These are phyloP conservation scores for Microbotryomycetes sp. DNA, from an alignment of 1,284 basidiomycete genomes.

Conservation along the genomic window DNA sequence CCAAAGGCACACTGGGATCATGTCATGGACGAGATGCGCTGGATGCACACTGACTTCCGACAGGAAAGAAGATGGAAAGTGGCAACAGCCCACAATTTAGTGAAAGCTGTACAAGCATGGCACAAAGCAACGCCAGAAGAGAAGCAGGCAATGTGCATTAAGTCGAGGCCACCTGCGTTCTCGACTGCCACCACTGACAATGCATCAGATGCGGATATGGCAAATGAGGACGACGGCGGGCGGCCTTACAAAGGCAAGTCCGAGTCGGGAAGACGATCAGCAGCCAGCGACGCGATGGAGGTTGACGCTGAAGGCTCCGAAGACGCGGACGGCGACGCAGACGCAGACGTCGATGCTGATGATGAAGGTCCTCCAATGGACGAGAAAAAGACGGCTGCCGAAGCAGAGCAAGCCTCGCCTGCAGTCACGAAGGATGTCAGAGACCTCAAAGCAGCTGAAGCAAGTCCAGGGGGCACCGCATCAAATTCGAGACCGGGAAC, in stretches of 20 bases:
- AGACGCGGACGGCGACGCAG: slow-evolving; percentile 31
- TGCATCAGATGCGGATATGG: slow-evolving; percentile 27
- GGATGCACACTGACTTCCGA: slow-evolving; percentile 91
- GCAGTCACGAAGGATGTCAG: not conserved
- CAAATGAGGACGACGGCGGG: slow-evolving; percentile 8
- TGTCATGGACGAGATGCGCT: slow-evolving; percentile 95
- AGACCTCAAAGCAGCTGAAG: not conserved
- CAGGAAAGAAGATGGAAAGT: slow-evolving; percentile 93
- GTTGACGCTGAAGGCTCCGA: slow-evolving; percentile 5
- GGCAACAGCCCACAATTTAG: slow-evolving; percentile 75
- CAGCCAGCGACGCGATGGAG: not conserved
- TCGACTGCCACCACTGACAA: slow-evolving; percentile 10
- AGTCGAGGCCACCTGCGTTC: slow-evolving; percentile 26
- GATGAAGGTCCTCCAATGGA: too few relatives aligned
- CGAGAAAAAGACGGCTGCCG: slow-evolving; percentile 35
- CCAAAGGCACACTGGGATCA: slow-evolving; percentile 93
- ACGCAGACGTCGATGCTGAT: slow-evolving; percentile 34
- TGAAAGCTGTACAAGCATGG: slow-evolving; percentile 78
- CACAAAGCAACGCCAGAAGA: slow-evolving; percentile 65
- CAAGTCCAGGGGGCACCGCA: slow-evolving; percentile 2
- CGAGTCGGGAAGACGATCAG: slow-evolving; percentile 13
- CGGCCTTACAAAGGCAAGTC: slow-evolving; percentile 3
- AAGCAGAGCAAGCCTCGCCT: slow-evolving; percentile 24
- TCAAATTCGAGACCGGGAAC: slow-evolving; percentile 15
- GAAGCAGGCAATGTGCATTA: slow-evolving; percentile 57